Percentiles rank a stretch among this genome's conserved stretches.
These are phyloP conservation scores for Aspergillus carlsbadensis DNA, from an alignment of 495 filamentous ascomycete genomes.

Conservation along the genomic window DNA sequence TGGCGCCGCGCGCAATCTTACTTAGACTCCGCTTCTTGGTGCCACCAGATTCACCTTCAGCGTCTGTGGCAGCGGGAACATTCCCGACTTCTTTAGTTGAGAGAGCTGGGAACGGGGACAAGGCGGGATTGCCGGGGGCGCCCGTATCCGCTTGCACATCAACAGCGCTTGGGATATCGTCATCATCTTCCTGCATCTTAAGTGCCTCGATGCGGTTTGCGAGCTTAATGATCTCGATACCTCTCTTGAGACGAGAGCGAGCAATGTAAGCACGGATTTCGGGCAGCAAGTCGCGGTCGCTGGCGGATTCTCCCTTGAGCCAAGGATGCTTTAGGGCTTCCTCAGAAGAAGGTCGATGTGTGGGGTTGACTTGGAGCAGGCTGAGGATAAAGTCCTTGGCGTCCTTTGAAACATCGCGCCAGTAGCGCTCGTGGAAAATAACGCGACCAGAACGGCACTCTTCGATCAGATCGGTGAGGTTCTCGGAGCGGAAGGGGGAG, in stretches of 20 bases:
- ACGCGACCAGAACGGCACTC: conserved; percentile 88
- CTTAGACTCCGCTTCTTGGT: conserved; percentile 67
- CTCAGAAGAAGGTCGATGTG: conserved; percentile 75
- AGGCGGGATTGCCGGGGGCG: conserved; percentile 8
- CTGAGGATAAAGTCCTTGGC: conserved; percentile 91
- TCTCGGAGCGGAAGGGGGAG: conserved; percentile 95
- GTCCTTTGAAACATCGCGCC: conserved; percentile 94
- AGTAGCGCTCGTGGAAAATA: conserved; percentile 97
- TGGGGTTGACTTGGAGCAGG: conserved; percentile 76
- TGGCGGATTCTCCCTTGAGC: conserved; percentile 87
- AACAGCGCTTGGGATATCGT: conserved; percentile 62
- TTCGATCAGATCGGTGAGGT: conserved; percentile 88
- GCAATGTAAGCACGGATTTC: conserved; percentile 96
- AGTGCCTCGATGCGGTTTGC: conserved; percentile 96
- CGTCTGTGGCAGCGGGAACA: conserved; percentile 15
- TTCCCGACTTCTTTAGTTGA: conserved; percentile 19
- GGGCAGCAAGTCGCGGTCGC: conserved; percentile 93
- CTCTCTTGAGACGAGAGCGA: conserved; percentile 82
- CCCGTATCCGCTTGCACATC: conserved; percentile 36
- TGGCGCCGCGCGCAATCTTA: conserved; percentile 79
- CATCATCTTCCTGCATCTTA: conserved; percentile 93
- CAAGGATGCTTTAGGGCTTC: conserved; percentile 82
- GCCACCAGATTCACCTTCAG: conserved; percentile 21
- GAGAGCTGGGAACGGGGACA: conserved; percentile 20
- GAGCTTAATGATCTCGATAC: conserved; percentile 96